Percentiles rank a stretch among this genome's conserved stretches.
These are phyloP conservation scores for Mycena vulgaris DNA, from an alignment of 768 basidiomycete genomes.

Conservation along the genomic window DNA sequence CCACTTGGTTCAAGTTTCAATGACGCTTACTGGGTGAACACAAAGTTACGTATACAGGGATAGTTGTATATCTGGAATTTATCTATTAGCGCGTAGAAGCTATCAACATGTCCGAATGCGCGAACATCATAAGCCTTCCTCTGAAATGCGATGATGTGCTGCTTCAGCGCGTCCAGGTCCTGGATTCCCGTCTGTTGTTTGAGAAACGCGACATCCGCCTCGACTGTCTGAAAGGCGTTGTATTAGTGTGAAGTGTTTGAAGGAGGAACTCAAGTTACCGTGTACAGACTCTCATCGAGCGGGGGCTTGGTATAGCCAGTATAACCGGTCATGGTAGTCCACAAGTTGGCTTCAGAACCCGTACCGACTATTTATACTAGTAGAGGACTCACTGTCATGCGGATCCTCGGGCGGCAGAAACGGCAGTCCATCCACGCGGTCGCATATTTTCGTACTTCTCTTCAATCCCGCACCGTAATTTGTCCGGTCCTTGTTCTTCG, in stretches of 20 bases:
- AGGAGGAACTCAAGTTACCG: background rate
- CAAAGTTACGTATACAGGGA: conserved; percentile 44
- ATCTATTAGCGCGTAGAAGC: too few species aligned
- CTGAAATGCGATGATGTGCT: conserved; percentile 53
- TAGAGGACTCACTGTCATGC: too few species aligned
- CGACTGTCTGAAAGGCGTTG: conserved; percentile 11
- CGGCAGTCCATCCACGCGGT: too few species aligned
- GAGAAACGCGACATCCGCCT: conserved; percentile 44
- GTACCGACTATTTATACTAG: too few species aligned
- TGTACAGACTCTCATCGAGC: conserved; percentile 27
- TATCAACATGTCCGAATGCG: background rate
- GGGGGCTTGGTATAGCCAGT: conserved; percentile 31
- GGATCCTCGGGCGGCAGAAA: too few species aligned
- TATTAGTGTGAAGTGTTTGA: too few species aligned
- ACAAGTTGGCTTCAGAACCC: too few species aligned
- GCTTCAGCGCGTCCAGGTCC: conserved; percentile 47
- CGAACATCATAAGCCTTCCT: conserved; percentile 49
- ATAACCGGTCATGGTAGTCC: too few species aligned
- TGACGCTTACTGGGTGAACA: conserved; percentile 39
- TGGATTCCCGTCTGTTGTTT: conserved; percentile 47
- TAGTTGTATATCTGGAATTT: conserved; percentile 28
- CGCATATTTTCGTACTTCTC: too few species aligned
- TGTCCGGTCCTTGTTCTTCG: too few species aligned
- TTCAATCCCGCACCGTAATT: too few species aligned
- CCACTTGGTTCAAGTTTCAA: too few species aligned